These are phyloP conservation scores for Nakaseomyces bracarensis DNA, from an alignment of 1,139 yeast species.

Conservation along the genomic window DNA sequence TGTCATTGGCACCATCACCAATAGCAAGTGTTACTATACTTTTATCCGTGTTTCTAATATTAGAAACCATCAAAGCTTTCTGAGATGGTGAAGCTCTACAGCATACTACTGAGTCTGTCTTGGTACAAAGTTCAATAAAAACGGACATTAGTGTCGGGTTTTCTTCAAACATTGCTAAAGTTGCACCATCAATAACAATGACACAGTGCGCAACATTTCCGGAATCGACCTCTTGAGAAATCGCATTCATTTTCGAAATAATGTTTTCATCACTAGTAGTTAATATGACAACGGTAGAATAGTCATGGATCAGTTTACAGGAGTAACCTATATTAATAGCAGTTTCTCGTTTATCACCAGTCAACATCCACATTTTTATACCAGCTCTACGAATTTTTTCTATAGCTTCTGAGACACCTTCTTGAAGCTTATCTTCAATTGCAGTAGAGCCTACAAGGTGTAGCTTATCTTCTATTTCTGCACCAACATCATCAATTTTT, in stretches of 20 bases:
- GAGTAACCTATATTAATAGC: slow-evolving; percentile 96
- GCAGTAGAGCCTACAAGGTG: slow-evolving; percentile 88
- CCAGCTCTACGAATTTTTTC: slow-evolving; percentile 90
- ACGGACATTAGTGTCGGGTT: slow-evolving; percentile 64
- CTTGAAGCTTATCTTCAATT: slow-evolving; percentile 92
- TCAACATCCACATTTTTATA: slow-evolving; percentile 93
- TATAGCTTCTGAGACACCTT: slow-evolving; percentile 91
- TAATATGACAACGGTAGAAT: slow-evolving; percentile 76
- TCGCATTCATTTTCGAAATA: slow-evolving; percentile 36
- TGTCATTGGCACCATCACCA: slow-evolving; percentile 99
- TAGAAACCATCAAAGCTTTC: slow-evolving; percentile 79
- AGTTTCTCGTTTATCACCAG: slow-evolving; percentile 96
- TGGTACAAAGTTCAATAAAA: slow-evolving; percentile 75
- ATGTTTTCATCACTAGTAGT: slow-evolving; percentile 52
- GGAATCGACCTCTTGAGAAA: slow-evolving; percentile 39
- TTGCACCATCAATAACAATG: slow-evolving; percentile 85
- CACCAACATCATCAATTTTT: slow-evolving; percentile 68
- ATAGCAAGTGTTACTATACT: slow-evolving; percentile 81
- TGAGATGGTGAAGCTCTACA: slow-evolving; percentile 97
- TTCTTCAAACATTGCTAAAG: slow-evolving; percentile 61
- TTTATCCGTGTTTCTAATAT: slow-evolving; percentile 59
- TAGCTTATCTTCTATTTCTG: slow-evolving; percentile 54
- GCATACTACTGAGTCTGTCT: slow-evolving; percentile 84
- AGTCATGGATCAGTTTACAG: slow-evolving; percentile 86
- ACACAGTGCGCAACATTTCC: slow-evolving; percentile 89